Evolutionary conservation across 2,329 filamentous ascomycete species (phyloP).

Genomic region (Fusarium anthophilum): DNA sequence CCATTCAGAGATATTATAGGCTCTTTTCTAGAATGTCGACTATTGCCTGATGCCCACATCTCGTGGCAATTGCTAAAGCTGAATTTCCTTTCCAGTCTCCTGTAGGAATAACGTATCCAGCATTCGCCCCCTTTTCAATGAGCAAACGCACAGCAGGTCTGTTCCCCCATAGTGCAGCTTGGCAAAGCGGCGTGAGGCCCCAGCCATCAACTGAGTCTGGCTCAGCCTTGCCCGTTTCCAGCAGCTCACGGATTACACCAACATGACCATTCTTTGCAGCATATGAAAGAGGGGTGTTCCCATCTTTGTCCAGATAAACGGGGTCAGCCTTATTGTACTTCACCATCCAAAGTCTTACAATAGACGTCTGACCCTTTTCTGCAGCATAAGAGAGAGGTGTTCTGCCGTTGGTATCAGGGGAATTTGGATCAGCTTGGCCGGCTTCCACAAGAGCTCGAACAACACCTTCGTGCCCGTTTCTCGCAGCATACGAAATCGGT

Average conservation of each 20-base stretch:
- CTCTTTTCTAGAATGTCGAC: neutral
- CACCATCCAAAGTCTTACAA: fast-evolving
- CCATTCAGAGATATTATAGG: fast-evolving
- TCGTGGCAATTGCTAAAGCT: fast-evolving
- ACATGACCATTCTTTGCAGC: neutral
- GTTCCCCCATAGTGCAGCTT: neutral
- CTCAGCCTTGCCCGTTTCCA: fast-evolving
- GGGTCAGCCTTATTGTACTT: fast-evolving
- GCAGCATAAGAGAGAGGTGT: neutral
- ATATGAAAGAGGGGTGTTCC: neutral
- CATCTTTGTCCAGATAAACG: fast-evolving
- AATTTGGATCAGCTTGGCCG: neutral
- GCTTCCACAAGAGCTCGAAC: fast-evolving
- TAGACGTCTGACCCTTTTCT: fast-evolving
- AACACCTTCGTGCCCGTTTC: fast-evolving
- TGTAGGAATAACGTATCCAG: neutral
- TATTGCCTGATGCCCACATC: neutral
- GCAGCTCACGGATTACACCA: neutral
- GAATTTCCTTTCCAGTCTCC: neutral
- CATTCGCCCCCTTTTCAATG: fast-evolving
- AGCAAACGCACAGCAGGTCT: neutral
- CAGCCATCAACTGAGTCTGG: neutral
- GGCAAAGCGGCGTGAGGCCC: neutral
- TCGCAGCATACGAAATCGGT: neutral
- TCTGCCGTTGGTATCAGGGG: fast-evolving